phyloP scores from a whole-genome alignment of 805 yeast species.

The Candida saitoana region DNA sequence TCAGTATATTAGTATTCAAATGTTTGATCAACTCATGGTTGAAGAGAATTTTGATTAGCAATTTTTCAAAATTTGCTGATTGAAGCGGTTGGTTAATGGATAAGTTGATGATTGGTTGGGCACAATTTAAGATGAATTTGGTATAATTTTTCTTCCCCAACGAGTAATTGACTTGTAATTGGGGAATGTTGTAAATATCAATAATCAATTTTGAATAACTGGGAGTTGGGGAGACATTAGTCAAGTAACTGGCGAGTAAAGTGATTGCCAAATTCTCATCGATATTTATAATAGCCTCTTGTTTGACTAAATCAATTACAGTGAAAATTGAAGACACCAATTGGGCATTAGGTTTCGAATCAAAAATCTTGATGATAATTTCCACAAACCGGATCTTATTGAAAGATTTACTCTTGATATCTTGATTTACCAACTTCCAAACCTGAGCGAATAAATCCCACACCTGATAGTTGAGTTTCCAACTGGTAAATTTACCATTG shows the following conservation, averaged over 20 bases:
- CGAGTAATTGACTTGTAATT: slow-evolving; percentile 17
- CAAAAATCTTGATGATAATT: slow-evolving; percentile 14
- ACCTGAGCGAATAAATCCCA: slow-evolving; percentile 50
- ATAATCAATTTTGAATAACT: slow-evolving; percentile 16
- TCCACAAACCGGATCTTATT: slow-evolving; percentile 41
- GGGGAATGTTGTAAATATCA: slow-evolving; percentile 21
- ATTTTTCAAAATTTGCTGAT: neutral
- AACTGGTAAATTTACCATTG: slow-evolving; percentile 30
- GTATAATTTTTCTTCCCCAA: slow-evolving; percentile 27
- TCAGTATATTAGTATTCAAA: slow-evolving; percentile 4
- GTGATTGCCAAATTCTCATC: slow-evolving; percentile 29
- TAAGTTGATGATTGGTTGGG: slow-evolving; percentile 12
- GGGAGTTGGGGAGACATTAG: neutral
- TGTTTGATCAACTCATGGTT: slow-evolving; percentile 6
- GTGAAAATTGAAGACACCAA: slow-evolving; percentile 16
- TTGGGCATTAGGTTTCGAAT: slow-evolving; percentile 5
- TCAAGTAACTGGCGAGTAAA: slow-evolving; percentile 15
- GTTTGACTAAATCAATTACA: slow-evolving; percentile 16
- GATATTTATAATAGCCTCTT: slow-evolving; percentile 24
- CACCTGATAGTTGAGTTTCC: slow-evolving; percentile 38
- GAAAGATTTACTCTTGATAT: slow-evolving; percentile 36
- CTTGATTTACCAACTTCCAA: slow-evolving; percentile 29
- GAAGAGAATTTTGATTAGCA: slow-evolving; percentile 1
- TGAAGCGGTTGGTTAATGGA: slow-evolving; percentile 3
- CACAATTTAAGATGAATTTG: slow-evolving; percentile 24